Evolutionary conservation across 192 early-diverging fungal genomes (phyloP).

Genomic region (Ambispora gerdemannii): DNA sequence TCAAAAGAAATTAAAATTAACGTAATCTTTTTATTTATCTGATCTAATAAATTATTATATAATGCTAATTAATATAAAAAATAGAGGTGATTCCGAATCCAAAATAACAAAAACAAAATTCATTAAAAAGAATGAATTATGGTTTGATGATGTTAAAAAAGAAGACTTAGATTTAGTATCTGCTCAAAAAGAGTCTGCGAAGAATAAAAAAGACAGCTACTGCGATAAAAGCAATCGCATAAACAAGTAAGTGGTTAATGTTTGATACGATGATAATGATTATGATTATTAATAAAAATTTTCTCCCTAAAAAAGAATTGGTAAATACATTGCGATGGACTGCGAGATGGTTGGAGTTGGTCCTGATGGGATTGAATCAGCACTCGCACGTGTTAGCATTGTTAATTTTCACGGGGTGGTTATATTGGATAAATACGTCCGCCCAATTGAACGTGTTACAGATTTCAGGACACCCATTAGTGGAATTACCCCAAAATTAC

Average conservation of each 20-base stretch:
- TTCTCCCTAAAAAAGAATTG: constrained; percentile 43
- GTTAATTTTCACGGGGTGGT: constrained; percentile 92
- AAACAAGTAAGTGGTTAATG: neutral
- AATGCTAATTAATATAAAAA: no score
- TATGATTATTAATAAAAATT: neutral
- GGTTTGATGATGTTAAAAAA: neutral
- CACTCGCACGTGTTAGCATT: constrained; percentile 84
- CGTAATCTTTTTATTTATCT: no score
- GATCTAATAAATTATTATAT: no score
- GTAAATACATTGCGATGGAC: constrained; percentile 94
- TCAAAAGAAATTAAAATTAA: no score
- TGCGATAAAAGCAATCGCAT: neutral
- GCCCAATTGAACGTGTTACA: constrained; percentile 77
- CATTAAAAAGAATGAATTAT: neutral
- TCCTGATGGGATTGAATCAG: constrained; percentile 74
- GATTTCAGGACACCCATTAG: constrained; percentile 92
- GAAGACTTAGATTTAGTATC: neutral
- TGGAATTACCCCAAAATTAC: constrained; percentile 80
- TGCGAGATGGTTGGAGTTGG: constrained; percentile 99
- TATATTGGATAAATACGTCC: constrained; percentile 82
- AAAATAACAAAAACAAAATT: no score
- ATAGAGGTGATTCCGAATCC: no score
- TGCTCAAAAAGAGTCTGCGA: neutral
- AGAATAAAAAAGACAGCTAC: neutral
- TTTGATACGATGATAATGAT: neutral